Percentiles rank a stretch among this genome's conserved stretches.
phyloP scores from a whole-genome alignment of 306 rosid species.

The Acacia confusa region DNA sequence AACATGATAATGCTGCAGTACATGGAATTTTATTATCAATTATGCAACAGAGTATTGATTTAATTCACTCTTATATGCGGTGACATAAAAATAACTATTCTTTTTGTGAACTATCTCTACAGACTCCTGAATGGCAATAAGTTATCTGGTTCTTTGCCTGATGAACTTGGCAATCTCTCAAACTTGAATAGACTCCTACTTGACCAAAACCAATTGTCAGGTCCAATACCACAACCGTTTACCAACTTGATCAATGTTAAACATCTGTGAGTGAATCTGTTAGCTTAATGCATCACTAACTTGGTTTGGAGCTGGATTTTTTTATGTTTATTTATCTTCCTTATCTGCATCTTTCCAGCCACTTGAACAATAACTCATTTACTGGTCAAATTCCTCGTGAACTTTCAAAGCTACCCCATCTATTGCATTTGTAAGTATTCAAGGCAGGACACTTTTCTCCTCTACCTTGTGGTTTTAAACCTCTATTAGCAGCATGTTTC shows the following conservation, averaged over 20 bases:
- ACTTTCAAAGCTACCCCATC: slow-evolving; percentile 46
- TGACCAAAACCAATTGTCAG: slow-evolving; percentile 54
- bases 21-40: slow-evolving; percentile 3
- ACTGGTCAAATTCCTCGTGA: slow-evolving; percentile 52
- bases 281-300: slow-evolving; percentile 26
- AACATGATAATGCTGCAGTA: background rate
- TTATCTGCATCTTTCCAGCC: slow-evolving; percentile 47
- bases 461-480: slow-evolving; percentile 19
- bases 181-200: slow-evolving; percentile 50
- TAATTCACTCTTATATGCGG: background rate
- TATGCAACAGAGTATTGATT: background rate
- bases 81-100: background rate
- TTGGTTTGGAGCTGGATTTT: slow-evolving; percentile 32
- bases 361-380: slow-evolving; percentile 73
- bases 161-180: slow-evolving; percentile 62
- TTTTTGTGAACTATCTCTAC: slow-evolving; percentile 28
- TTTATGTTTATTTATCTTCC: slow-evolving; percentile 20
- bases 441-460: slow-evolving; percentile 20
- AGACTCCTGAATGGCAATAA: slow-evolving; percentile 65
- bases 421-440: slow-evolving; percentile 58
- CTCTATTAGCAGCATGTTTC: slow-evolving; percentile 6
- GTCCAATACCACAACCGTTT: slow-evolving; percentile 56
- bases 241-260: slow-evolving; percentile 44
- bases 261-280: slow-evolving; percentile 55
- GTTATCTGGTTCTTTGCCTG: slow-evolving; percentile 56